Evolutionary conservation across 192 early-diverging fungal species (phyloP).

Genomic region (Chytriomyces confervae): DNA sequence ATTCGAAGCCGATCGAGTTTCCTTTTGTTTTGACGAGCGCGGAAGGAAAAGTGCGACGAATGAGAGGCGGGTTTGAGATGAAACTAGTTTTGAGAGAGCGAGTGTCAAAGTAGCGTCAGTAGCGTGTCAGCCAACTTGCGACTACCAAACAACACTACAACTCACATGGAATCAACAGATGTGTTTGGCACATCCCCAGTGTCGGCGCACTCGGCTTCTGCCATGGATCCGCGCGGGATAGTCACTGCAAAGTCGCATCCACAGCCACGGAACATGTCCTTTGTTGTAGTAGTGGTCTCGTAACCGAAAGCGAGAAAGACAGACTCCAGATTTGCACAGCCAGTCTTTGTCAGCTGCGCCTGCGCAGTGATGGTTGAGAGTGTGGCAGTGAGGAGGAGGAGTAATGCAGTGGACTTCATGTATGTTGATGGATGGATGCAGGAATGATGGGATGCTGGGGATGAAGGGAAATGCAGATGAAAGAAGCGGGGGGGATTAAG

Average conservation of each 20-base stretch:
- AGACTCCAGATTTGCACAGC: background rate
- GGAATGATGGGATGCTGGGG: too few relatives aligned
- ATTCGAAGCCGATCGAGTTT: background rate
- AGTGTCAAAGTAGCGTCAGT: too few relatives aligned
- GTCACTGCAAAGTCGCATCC: background rate
- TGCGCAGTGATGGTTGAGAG: background rate
- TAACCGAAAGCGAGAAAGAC: background rate
- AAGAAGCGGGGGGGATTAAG: too few relatives aligned
- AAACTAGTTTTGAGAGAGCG: background rate
- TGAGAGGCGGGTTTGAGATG: conserved; percentile 15
- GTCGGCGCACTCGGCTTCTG: background rate
- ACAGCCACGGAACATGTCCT: background rate
- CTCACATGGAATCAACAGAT: conserved; percentile 15
- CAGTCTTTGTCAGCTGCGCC: background rate
- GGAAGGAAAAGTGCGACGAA: background rate
- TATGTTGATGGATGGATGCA: too few relatives aligned
- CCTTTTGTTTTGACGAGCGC: background rate
- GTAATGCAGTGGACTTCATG: background rate
- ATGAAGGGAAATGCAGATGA: too few relatives aligned
- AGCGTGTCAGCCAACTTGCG: background rate
- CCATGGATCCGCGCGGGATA: background rate
- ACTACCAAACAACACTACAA: background rate
- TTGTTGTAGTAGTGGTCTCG: background rate
- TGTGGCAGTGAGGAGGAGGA: background rate
- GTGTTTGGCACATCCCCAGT: background rate